Evolutionary conservation across 2,329 filamentous ascomycete genomes (phyloP), one percentile per base, ranked within the genome.

Genomic region (Alternaria solani): DNA sequence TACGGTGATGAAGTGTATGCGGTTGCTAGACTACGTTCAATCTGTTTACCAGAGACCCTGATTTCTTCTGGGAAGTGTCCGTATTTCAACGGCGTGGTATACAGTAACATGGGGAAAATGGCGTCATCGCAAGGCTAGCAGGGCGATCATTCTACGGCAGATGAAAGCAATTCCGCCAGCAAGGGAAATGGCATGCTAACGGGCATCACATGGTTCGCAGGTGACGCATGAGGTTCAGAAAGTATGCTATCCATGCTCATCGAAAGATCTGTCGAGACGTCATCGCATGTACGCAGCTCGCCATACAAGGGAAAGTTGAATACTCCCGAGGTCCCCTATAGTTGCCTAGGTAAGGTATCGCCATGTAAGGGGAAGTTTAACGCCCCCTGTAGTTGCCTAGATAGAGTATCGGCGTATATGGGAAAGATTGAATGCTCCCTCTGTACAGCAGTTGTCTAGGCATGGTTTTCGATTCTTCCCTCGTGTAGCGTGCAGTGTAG

Each of bases 101-200:
- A 42, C 9, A 7, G 16, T 16, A 8, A 25, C 9, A 42, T 16
- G 16, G 28, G 28, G 38, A 55, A 49, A 28, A 28, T 53, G 11
- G 51, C 49, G 55, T 54, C 34, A 44, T 58, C 9, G 42, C 39
- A 16, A 28, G 16, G 38, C 20, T 41, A 49, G 36, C 54, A 26
- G 11, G 12, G 23, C 38, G 57, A 59, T 55, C 57, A 25, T 43
- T 11, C 2, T 38, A 55, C 57, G 57, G 56, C 42, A 59, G 30
- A 59, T 49, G 56, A 36, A 36, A 28, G 25, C 34, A 38, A 16
- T 38, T 38, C 16, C 16, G 8, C 36, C 36, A 20, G 36, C 16
- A 11, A 20, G 5, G 36, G 36, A 20, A 5, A 18, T 20, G 7
- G 36, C n/a, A 20, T 39, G 3, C 7, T 18, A n/a, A 20, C 7